Percentiles rank a stretch among this genome's conserved stretches.
phyloP scores from a whole-genome alignment of 1,284 basidiomycete species.

The Vanrija humicola region DNA sequence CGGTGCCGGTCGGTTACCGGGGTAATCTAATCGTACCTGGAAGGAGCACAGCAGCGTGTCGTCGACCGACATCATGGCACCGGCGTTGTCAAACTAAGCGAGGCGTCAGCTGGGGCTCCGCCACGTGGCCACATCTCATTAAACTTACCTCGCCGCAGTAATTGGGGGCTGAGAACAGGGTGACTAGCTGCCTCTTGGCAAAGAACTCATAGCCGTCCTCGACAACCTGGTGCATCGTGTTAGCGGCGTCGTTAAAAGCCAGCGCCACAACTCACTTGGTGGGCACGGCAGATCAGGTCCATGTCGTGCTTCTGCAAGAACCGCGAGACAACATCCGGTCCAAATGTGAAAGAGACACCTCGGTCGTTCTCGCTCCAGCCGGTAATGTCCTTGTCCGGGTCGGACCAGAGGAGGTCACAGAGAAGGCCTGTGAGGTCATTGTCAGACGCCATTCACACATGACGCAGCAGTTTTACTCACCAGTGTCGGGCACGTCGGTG shows the following conservation, averaged over 20 bases:
- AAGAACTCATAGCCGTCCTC: constrained; percentile 99
- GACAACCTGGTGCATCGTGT: constrained; percentile 63
- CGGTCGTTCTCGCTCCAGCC: constrained; percentile 99
- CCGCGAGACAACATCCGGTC: constrained; percentile 93
- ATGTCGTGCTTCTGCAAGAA: constrained; percentile 99
- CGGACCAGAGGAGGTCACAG: constrained; percentile 97
- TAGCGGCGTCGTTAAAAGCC: neutral
- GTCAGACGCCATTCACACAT: neutral
- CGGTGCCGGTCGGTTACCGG: neutral
- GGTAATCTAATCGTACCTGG: constrained; percentile 61
- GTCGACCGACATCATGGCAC: constrained; percentile 99
- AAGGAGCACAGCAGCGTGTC: constrained; percentile 97
- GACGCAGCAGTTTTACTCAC: constrained; percentile 52
- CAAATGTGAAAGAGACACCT: constrained; percentile 83
- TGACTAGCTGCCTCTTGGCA: constrained; percentile 94
- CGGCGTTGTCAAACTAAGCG: constrained; percentile 85
- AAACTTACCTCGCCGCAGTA: constrained; percentile 74
- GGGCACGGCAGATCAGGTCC: constrained; percentile 97
- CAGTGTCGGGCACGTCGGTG: constrained; percentile 97
- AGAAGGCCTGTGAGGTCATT: constrained; percentile 62
- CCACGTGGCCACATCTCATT: no score
- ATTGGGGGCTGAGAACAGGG: constrained; percentile 95
- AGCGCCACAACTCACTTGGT: constrained; percentile 51
- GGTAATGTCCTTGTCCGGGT: constrained; percentile 98
- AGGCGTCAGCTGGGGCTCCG: neutral